Conservation (phyloP, 2,329 filamentous ascomycete species). For the Neurospora sp. region DNA sequence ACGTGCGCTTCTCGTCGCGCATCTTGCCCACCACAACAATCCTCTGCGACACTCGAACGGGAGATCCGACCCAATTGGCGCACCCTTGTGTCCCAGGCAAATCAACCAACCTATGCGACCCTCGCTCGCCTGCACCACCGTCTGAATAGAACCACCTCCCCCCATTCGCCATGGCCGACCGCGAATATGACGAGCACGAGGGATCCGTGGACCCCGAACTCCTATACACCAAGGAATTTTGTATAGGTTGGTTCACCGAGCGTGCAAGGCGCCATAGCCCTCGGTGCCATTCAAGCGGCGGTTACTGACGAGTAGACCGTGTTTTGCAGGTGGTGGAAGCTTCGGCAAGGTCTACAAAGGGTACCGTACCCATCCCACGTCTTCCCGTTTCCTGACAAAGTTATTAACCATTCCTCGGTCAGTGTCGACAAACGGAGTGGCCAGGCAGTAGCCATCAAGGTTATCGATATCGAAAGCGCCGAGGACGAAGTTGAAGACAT, state of each 20-base stretch:
- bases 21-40: not conserved
- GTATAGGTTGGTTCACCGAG: slow-evolving; percentile 54
- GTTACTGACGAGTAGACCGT: slow-evolving; percentile 16
- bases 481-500: slow-evolving; percentile 99
- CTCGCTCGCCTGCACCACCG: not conserved
- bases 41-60: not conserved
- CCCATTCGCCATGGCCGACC: slow-evolving; percentile 34
- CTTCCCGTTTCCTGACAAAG: not conserved
- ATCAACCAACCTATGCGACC: not conserved
- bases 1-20: not conserved
- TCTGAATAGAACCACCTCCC: not conserved
- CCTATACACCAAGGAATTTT: slow-evolving; percentile 87
- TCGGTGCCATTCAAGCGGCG: not conserved
- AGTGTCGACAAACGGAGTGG: slow-evolving; percentile 90
- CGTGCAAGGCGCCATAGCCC: not conserved
- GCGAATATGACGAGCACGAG: slow-evolving; percentile 36
- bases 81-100: not conserved
- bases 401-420: too few relatives aligned
- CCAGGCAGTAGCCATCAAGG: slow-evolving; percentile 91
- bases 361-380: slow-evolving; percentile 35
- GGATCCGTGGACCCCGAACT: slow-evolving; percentile 72
- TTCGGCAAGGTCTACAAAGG: slow-evolving; percentile 99
- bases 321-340: slow-evolving; percentile 69
- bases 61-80: not conserved
- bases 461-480: slow-evolving; percentile 97